These are phyloP conservation scores for Oemleria cerasiformis DNA, from an alignment of 306 rosid genomes.

Conservation along the genomic window DNA sequence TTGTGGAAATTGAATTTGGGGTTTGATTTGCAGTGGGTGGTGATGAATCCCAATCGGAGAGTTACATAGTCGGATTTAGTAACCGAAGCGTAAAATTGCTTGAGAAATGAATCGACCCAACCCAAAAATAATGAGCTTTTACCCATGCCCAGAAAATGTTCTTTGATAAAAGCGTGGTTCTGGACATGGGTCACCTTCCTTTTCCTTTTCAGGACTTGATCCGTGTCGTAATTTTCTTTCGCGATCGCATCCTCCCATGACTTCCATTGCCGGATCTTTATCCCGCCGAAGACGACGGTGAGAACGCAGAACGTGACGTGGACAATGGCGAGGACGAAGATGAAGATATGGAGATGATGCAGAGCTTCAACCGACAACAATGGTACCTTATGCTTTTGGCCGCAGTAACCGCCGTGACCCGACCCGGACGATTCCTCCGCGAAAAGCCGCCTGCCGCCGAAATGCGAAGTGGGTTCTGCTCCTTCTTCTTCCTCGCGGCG, in stretches of 20 bases:
- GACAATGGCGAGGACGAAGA: constrained; percentile 71
- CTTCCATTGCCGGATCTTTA: constrained; percentile 87
- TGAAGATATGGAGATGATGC: constrained; percentile 80
- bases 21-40: constrained; percentile 67
- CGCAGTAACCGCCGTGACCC: neutral
- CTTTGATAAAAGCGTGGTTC: constrained; percentile 70
- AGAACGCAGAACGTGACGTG: constrained; percentile 75
- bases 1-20: constrained; percentile 76
- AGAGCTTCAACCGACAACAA: constrained; percentile 58
- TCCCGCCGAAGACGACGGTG: constrained; percentile 74
- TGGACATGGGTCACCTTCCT: constrained; percentile 51
- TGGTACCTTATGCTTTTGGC: constrained; percentile 51
- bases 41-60: constrained; percentile 74
- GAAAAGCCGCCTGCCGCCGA: constrained; percentile 8
- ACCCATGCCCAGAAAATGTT: constrained; percentile 70
- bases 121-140: constrained; percentile 56
- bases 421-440: neutral
- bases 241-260: constrained; percentile 75
- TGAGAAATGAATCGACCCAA: constrained; percentile 70
- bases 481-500: too few relatives aligned
- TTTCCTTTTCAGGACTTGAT: constrained; percentile 36
- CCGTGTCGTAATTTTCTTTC: constrained; percentile 41
- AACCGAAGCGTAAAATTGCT: constrained; percentile 91
- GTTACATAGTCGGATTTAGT: constrained; percentile 79
- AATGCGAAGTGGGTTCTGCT: constrained; percentile 20